Evolutionary conservation across 202 grass and related monocot species (phyloP), one percentile per base, ranked within the genome.

Genomic region (Setaria viridis): DNA sequence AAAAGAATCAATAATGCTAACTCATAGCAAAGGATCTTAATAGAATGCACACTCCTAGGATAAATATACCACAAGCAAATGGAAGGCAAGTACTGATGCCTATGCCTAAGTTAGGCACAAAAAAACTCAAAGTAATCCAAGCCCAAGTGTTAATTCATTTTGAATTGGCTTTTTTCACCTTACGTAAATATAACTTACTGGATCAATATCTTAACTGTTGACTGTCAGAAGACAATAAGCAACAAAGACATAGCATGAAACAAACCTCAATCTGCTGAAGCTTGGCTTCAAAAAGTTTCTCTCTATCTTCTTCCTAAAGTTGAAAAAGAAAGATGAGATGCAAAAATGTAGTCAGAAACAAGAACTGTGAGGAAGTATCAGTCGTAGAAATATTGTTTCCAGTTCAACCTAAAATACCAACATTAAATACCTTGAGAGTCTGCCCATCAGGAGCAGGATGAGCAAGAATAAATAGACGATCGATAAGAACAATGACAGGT

Each of bases 211-310:
- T 29, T 57, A 55, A 32, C 2, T 25, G 33, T 74, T 54, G 50
- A 70, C 50, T 46, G 43, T 51, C 9, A 11, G 55, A 66, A 86
- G 60, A 67, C 16, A 69, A 30, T 32, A 76, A 59, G 46, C 5
- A 69, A 41, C 4, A 20, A 80, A 55, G 7, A 29, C 11, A 81
- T n/a, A 70, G 47, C 33, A 67, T 86, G 49, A 70, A 73, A 56
- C 72, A 88, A 76, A 99, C 96, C 96, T 99, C 96, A 74, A 99
- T 99, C 80, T 99, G 93, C 75, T 95, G 96, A 80, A 99, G 91
- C 81, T 95, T 99, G 55, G 91, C 86, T 92, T 99, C 87, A 66
- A 99, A 99, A 94, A 99, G 90, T 78, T 99, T 99, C 72, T 99
- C 90, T 92, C 67, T 91, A 82, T 99, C 93, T 92, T 99, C 93